These are phyloP conservation scores for Pyrenopolyporus hunteri DNA, from an alignment of 495 filamentous ascomycete species.

Conservation along the genomic window DNA sequence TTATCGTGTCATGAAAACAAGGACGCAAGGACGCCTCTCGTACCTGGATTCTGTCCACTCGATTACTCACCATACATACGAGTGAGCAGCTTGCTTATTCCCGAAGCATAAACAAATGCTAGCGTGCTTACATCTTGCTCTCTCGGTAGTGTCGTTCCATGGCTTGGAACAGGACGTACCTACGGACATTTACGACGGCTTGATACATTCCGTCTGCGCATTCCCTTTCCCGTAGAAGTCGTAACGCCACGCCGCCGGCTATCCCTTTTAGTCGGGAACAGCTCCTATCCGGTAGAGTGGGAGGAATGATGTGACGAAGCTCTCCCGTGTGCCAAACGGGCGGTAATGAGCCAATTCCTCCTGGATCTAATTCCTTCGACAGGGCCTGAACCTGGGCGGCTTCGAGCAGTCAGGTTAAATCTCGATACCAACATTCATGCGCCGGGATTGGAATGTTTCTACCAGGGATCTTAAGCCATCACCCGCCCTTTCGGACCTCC, in stretches of 20 bases:
- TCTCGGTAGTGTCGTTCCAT: constrained; percentile 23
- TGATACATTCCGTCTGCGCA: not conserved
- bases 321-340: constrained; percentile 19
- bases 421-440: constrained; percentile 9
- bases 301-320: constrained; percentile 17
- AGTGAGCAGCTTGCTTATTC: constrained; percentile 14
- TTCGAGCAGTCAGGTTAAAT: not conserved
- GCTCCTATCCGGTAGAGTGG: constrained; percentile 18
- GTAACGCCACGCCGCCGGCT: constrained; percentile 3
- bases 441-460: constrained; percentile 15
- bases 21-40: constrained; percentile 6
- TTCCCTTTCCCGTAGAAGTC: constrained; percentile 12
- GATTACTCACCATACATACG: not conserved
- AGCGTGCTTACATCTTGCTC: not conserved
- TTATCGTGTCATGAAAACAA: constrained; percentile 13
- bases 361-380: constrained; percentile 9
- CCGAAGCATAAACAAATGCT: constrained; percentile 18
- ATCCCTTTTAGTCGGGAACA: constrained; percentile 4
- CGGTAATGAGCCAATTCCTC: constrained; percentile 11
- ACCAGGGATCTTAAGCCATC: constrained; percentile 27
- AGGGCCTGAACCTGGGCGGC: constrained; percentile 10
- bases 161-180: constrained; percentile 7
- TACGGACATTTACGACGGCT: constrained; percentile 24
- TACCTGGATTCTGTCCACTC: not conserved
- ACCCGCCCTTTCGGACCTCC: constrained; percentile 15